Evolutionary conservation across 2,329 filamentous ascomycete genomes (phyloP), one percentile per base, ranked within the genome.

Genomic region (Hymenoscyphus fraxineus): DNA sequence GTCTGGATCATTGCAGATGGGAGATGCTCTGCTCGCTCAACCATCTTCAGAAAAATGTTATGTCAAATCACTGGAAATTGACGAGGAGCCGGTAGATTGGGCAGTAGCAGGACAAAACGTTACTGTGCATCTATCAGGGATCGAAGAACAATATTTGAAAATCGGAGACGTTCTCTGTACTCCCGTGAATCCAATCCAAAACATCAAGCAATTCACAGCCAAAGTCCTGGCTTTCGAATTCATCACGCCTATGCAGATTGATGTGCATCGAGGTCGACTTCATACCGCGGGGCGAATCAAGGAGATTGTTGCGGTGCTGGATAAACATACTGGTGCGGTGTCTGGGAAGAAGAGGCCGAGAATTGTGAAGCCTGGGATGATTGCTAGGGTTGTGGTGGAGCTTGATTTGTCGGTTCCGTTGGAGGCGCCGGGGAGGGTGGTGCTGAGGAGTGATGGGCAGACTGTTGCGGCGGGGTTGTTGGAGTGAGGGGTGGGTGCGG

Each of bases 171-270:
- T 98, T 19, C 78, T 97, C n/a, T 97, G 93, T 78, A 83, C 85
- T 58, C 82, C 87, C 0, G 81, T 82, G 1, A 78, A 83, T 1
- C 89, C 92, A 0, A 88, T 97, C 40, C 78, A 81, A 32, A 90
- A 89, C 65, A 81, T 92, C 65, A 89, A 89, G 64, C 84, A 81
- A 0, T 93, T 98, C 72, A 91, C 86, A 1, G 86, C 90, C 66
- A 96, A 96, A 77, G 87, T 95, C 12, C 83, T 97, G 63, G 92
- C 93, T 0, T 96, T 98, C 72, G 92, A 97, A 66, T 89, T 94
- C 67, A 78, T 99, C 16, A 89, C 93, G 78, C 94, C 94, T 0
- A 95, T 94, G 86, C 86, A 87, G 31, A 86, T 98, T 10, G 94
- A 98, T 73, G 87, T 99, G 9, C 93, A 97, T 76, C 83, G 92